Conservation (phyloP, 148 eudicot genomes). For the Vaccinium corymbosum region DNA sequence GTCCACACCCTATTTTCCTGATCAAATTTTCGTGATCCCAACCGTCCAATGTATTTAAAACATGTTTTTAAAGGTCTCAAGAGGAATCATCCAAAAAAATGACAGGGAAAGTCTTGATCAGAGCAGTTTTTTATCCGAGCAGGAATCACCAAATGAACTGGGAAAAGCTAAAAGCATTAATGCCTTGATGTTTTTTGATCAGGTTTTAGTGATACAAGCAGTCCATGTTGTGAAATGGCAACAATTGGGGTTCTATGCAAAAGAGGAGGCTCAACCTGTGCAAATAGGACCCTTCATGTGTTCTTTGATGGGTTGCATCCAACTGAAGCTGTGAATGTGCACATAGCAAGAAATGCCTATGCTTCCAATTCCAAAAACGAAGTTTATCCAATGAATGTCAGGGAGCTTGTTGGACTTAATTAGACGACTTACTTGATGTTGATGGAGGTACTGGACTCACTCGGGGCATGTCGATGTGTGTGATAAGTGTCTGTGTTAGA, state of each 20-base stretch:
- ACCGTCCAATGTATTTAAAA: too few species aligned
- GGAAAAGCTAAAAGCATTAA: background rate
- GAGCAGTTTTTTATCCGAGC: too few species aligned
- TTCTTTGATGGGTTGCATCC: constrained; percentile 48
- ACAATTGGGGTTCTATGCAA: constrained; percentile 24
- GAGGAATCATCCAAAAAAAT: too few species aligned
- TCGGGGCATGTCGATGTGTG: too few species aligned
- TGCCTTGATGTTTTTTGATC: too few species aligned
- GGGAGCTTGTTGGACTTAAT: background rate
- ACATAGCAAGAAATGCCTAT: constrained; percentile 34
- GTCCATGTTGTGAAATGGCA: constrained; percentile 26
- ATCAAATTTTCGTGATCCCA: too few species aligned
- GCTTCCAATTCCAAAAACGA: constrained; percentile 7
- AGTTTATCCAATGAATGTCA: constrained; percentile 1
- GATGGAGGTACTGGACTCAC: too few species aligned
- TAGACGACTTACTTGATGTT: background rate
- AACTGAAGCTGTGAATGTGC: constrained; percentile 42
- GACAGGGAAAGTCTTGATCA: background rate
- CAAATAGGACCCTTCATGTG: constrained; percentile 26
- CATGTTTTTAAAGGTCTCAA: too few species aligned
- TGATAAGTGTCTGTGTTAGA: too few species aligned
- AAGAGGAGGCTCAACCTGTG: constrained; percentile 30
- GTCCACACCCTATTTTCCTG: too few species aligned
- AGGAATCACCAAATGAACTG: background rate
- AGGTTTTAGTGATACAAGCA: constrained; percentile 22